A percentile compares a stretch with the other conserved stretches of the same genome.
These are phyloP conservation scores for Mollisiaceae sp. DNA, from an alignment of 2,329 filamentous ascomycete species.

Conservation along the genomic window DNA sequence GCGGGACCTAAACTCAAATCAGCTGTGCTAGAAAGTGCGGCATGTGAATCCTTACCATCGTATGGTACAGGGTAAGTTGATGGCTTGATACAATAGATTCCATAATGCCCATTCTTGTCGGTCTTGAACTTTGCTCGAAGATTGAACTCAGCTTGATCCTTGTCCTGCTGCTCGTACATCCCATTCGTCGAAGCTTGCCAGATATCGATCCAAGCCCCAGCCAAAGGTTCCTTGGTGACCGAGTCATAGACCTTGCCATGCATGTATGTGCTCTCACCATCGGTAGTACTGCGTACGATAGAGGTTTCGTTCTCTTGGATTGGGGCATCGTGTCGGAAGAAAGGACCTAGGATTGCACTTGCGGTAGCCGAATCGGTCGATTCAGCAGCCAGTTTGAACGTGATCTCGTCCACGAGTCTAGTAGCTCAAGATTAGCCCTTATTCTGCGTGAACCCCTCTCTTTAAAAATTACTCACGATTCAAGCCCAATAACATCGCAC, in stretches of 20 bases:
- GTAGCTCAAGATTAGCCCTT: conserved; percentile 20
- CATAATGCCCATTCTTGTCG: conserved; percentile 60
- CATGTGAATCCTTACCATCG: conserved; percentile 35
- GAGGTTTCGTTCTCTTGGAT: conserved; percentile 58
- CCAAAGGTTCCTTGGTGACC: conserved; percentile 60
- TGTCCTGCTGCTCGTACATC: conserved; percentile 66
- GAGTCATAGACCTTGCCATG: conserved; percentile 61
- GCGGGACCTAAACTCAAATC: conserved; percentile 51
- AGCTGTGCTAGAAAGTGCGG: not conserved
- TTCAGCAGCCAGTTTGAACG: conserved; percentile 36
- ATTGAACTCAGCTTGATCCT: conserved; percentile 64
- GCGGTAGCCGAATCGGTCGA: conserved; percentile 50
- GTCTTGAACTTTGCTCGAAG: conserved; percentile 67
- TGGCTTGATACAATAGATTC: conserved; percentile 54
- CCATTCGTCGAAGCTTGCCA: conserved; percentile 68
- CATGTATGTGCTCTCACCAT: conserved; percentile 58
- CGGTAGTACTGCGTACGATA: conserved; percentile 58
- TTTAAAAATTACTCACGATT: conserved; percentile 50
- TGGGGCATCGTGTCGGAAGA: conserved; percentile 65
- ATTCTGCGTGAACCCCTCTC: not conserved
- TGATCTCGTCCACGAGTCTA: conserved; percentile 47
- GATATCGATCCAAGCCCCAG: conserved; percentile 61
- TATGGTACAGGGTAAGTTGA: conserved; percentile 46
- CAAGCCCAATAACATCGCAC: conserved; percentile 66
- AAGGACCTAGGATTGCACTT: conserved; percentile 68